Conservation (phyloP, 2,329 filamentous ascomycete genomes). For the Pestalotiopsis sp. region DNA sequence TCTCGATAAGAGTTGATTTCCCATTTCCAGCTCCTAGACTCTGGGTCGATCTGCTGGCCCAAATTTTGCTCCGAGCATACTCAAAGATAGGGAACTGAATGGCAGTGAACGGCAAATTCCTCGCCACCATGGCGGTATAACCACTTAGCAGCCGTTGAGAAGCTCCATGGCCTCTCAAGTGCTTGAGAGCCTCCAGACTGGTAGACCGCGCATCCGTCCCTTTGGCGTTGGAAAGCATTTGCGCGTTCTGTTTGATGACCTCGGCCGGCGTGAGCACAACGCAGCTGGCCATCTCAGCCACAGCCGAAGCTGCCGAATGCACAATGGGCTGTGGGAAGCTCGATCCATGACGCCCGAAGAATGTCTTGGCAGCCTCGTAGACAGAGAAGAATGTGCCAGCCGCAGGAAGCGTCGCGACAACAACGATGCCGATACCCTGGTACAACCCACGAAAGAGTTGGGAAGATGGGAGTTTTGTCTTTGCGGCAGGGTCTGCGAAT, state of each 20-base stretch:
- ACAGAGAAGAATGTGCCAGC: conserved; percentile 89
- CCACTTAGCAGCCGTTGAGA: conserved; percentile 66
- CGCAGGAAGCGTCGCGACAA: conserved; percentile 81
- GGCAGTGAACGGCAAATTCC: conserved; percentile 86
- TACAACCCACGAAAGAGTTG: conserved; percentile 72
- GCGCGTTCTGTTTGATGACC: conserved; percentile 91
- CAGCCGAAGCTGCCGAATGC: conserved; percentile 73
- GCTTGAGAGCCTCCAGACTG: conserved; percentile 52
- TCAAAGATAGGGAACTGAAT: conserved; percentile 91
- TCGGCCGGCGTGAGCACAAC: conserved; percentile 86
- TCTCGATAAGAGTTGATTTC: conserved; percentile 57
- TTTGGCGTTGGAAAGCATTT: conserved; percentile 62
- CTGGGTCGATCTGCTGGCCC: conserved; percentile 25
- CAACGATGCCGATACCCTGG: conserved; percentile 83
- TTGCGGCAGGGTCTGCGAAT: conserved; percentile 61
- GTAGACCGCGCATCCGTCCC: conserved; percentile 32
- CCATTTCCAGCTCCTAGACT: conserved; percentile 10
- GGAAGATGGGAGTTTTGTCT: conserved; percentile 49
- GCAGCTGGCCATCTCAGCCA: conserved; percentile 83
- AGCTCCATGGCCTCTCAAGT: conserved; percentile 55
- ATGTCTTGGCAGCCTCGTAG: conserved; percentile 76
- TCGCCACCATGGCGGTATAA: conserved; percentile 78
- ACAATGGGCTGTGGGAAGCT: conserved; percentile 68
- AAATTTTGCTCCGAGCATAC: conserved; percentile 63
- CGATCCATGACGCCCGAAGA: conserved; percentile 56